Conservation (phyloP, 352 stramenopile species). For the Globisporangium parvum region DNA sequence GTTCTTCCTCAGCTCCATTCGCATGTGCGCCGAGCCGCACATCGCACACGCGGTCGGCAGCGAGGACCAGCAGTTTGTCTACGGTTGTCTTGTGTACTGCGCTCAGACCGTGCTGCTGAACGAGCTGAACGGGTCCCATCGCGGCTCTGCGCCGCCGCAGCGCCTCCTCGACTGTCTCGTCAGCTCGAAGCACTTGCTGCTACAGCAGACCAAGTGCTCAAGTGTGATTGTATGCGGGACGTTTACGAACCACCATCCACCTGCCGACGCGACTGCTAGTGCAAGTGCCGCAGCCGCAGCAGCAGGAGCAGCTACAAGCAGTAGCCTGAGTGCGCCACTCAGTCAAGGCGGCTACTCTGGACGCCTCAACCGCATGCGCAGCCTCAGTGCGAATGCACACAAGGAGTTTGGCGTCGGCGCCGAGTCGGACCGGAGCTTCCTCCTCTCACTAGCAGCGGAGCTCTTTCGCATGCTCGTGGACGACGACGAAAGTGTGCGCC, state of each 20-base stretch:
- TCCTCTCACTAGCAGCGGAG: constrained; percentile 48
- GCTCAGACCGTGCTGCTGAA: constrained; percentile 47
- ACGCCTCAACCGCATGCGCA: constrained; percentile 45
- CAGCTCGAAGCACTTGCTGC: constrained; percentile 41
- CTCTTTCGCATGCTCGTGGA: constrained; percentile 64
- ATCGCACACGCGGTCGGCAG: constrained; percentile 32
- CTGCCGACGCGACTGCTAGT: constrained; percentile 4
- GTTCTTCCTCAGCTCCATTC: constrained; percentile 43
- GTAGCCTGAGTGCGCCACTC: not conserved
- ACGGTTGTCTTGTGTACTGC: constrained; percentile 60
- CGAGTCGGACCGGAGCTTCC: constrained; percentile 68
- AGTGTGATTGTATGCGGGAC: constrained; percentile 45
- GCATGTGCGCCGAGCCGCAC: constrained; percentile 29
- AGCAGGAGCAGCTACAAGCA: not conserved
- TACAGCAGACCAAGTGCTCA: constrained; percentile 65
- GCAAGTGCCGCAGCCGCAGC: not conserved
- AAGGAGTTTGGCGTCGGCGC: constrained; percentile 66
- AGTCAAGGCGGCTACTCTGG: constrained; percentile 19
- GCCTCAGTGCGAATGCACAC: constrained; percentile 31
- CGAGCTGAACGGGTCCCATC: constrained; percentile 45
- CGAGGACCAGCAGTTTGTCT: constrained; percentile 71
- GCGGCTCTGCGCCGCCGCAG: constrained; percentile 12
- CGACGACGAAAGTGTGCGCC: constrained; percentile 37
- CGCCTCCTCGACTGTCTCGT: constrained; percentile 38
- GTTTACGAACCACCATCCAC: constrained; percentile 9